phyloP scores from a whole-genome alignment of 371 early-diverging fungal genomes.

The Choanephora cucurbitarum region DNA sequence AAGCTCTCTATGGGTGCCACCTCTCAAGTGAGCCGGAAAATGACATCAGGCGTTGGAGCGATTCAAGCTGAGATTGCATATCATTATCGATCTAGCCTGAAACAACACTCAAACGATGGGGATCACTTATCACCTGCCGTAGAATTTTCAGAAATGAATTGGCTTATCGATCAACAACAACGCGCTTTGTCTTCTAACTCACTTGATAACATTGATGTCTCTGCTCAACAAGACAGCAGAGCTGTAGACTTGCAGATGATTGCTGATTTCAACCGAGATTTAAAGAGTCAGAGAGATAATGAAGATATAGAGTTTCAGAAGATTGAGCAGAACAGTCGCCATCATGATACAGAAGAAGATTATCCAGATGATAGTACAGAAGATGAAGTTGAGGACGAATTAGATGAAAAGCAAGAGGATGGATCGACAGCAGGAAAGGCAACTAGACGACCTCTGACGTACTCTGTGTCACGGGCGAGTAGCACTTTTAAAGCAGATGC shows the following conservation, averaged over 20 bases:
- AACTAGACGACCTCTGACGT: conserved; percentile 16
- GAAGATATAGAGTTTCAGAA: conserved; percentile 31
- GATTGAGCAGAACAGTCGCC: conserved; percentile 20
- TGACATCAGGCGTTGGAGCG: conserved; percentile 65
- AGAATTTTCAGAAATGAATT: conserved; percentile 20
- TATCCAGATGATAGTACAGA: conserved; percentile 4
- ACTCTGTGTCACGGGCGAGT: conserved; percentile 15
- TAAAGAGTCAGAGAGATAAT: conserved; percentile 28
- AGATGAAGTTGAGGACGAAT: conserved; percentile 20
- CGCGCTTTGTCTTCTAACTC: conserved; percentile 17
- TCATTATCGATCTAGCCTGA: conserved; percentile 45
- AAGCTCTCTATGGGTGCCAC: conserved; percentile 59
- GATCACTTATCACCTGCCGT: background rate
- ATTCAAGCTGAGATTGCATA: conserved; percentile 65
- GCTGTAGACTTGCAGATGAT: conserved; percentile 23
- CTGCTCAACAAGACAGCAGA: background rate
- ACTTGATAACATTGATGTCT: conserved; percentile 1
- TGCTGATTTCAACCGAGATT: conserved; percentile 28
- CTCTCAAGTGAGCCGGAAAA: conserved; percentile 57
- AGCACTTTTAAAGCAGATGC: conserved; percentile 4
- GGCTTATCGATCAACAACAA: conserved; percentile 30
- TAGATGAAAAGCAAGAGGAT: conserved; percentile 20
- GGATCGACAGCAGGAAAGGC: conserved; percentile 2
- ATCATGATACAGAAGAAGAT: conserved; percentile 7
- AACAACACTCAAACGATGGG: conserved; percentile 9